A percentile compares a stretch with the other conserved stretches of the same genome.
Conservation (phyloP, 2,329 filamentous ascomycete species). For the Nothophaeocryptopus gaeumannii region DNA sequence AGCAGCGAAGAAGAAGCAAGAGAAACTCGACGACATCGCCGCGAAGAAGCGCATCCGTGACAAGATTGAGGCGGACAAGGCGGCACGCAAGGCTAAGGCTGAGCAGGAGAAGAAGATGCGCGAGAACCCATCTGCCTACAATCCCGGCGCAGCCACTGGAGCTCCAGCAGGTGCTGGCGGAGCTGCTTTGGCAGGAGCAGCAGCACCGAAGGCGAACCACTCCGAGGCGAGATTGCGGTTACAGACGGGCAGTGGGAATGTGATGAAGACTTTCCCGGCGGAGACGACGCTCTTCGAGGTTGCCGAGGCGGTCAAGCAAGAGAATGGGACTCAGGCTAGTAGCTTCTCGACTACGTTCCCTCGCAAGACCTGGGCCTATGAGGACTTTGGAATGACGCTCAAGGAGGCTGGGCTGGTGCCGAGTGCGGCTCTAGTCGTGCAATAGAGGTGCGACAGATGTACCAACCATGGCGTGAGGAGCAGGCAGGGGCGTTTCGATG, state of each 20-base stretch:
- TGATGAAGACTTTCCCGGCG: conserved; percentile 83
- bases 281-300: conserved; percentile 94
- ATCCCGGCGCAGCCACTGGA: conserved; percentile 46
- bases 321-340: conserved; percentile 66
- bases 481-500: too few relatives aligned
- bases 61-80: conserved; percentile 92
- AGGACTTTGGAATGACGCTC: conserved; percentile 82
- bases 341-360: conserved; percentile 87
- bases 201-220: conserved; percentile 64
- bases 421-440: conserved; percentile 67
- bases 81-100: conserved; percentile 78
- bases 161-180: conserved; percentile 41
- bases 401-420: conserved; percentile 90
- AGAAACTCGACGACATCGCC: conserved; percentile 81
- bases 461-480: too few relatives aligned
- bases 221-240: conserved; percentile 78
- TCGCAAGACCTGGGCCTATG: conserved; percentile 67
- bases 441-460: neutral
- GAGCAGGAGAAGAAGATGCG: conserved; percentile 81
- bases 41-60: conserved; percentile 87
- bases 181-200: conserved; percentile 6
- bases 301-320: conserved; percentile 68
- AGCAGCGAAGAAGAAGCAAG: conserved; percentile 77
- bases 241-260: conserved; percentile 70
- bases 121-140: conserved; percentile 64